A percentile compares a stretch with the other conserved stretches of the same genome.
Evolutionary conservation across 768 basidiomycete genomes (phyloP).

Genomic region (Pleurotus cornucopiae): DNA sequence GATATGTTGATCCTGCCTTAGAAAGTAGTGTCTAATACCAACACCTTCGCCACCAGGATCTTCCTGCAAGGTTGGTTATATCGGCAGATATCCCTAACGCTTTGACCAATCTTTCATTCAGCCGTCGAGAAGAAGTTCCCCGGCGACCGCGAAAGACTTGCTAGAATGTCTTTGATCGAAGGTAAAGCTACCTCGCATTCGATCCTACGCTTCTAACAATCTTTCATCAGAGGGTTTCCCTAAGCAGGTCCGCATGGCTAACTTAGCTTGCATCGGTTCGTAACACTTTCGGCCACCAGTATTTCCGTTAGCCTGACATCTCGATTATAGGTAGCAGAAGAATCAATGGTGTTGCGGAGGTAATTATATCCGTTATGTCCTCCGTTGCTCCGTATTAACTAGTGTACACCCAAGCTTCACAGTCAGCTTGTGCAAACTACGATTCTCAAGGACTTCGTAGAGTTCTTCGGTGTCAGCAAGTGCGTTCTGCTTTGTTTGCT

Average conservation of each 20-base stretch:
- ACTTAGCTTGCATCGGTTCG: constrained; percentile 79
- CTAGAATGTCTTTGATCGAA: constrained; percentile 90
- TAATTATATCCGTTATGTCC: constrained; percentile 16
- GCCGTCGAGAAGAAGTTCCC: constrained; percentile 91
- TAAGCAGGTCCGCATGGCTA: constrained; percentile 87
- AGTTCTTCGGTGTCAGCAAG: constrained; percentile 86
- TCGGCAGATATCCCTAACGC: neutral
- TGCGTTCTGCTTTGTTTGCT: constrained; percentile 25
- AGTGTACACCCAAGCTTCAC: constrained; percentile 48
- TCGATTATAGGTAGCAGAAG: constrained; percentile 59
- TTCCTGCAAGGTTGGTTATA: constrained; percentile 63
- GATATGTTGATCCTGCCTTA: neutral
- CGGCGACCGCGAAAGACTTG: constrained; percentile 73
- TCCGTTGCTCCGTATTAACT: no score
- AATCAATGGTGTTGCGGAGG: constrained; percentile 96
- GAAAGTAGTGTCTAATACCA: neutral
- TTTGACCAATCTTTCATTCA: constrained; percentile 15
- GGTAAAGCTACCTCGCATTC: constrained; percentile 31
- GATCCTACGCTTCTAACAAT: neutral
- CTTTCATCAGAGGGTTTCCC: constrained; percentile 67
- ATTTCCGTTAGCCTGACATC: no score
- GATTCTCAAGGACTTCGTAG: constrained; percentile 89
- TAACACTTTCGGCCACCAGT: constrained; percentile 20
- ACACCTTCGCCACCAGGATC: constrained; percentile 26
- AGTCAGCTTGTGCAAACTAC: constrained; percentile 82